A percentile compares a stretch with the other conserved stretches of the same genome.
Evolutionary conservation across 805 yeast species (phyloP).

Genomic region (Ascoidea asiatica): DNA sequence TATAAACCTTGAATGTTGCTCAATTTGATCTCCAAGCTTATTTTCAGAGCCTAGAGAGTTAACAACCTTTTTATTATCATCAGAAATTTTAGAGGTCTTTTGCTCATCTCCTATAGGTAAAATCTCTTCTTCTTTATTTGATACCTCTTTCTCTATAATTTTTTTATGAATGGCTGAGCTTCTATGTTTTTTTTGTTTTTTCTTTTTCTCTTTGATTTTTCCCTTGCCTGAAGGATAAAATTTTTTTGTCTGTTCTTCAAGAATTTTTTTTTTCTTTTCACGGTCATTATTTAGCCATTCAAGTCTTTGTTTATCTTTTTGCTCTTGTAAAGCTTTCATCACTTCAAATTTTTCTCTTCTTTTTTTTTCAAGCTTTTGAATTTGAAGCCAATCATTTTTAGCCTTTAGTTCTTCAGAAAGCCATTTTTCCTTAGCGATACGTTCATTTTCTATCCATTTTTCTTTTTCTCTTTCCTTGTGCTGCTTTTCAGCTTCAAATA

Average conservation of each 20-base stretch:
- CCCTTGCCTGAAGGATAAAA: neutral
- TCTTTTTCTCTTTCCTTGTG: too few relatives aligned
- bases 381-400: neutral
- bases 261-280: neutral
- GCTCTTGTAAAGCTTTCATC: neutral
- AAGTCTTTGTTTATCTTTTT: neutral
- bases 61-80: neutral
- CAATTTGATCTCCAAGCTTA: too few relatives aligned
- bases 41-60: neutral
- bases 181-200: neutral
- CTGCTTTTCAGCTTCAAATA: too few relatives aligned
- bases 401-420: neutral
- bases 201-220: neutral
- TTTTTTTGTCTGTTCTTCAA: neutral
- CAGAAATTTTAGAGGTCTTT: neutral
- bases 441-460: neutral
- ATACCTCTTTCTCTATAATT: neutral
- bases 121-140: neutral
- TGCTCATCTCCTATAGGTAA: neutral
- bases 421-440: neutral
- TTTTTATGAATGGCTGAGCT: neutral
- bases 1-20: neutral
- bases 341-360: neutral
- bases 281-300: too few relatives aligned
- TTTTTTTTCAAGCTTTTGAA: neutral